These are phyloP conservation scores for Ajuga reptans DNA, from an alignment of 305 asterid species.

Conservation along the genomic window DNA sequence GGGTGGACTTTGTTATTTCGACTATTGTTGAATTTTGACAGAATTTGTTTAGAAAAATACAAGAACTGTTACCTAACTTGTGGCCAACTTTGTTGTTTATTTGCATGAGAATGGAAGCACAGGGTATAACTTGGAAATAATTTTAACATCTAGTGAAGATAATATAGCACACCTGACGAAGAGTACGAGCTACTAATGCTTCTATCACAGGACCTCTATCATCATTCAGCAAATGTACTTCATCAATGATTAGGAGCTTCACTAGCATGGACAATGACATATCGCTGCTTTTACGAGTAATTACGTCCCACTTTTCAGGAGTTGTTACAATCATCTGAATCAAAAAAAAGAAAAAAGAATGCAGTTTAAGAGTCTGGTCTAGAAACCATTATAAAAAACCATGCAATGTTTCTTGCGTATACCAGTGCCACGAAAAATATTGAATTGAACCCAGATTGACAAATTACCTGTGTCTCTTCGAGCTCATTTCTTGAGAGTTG, in stretches of 20 bases:
- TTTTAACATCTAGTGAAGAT: slow-evolving; percentile 17
- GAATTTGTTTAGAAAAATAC: no score
- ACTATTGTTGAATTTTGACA: no score
- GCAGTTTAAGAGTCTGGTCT: neutral
- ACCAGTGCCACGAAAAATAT: slow-evolving; percentile 2
- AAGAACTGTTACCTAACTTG: neutral
- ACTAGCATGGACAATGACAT: slow-evolving; percentile 93
- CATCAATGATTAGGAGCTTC: slow-evolving; percentile 95
- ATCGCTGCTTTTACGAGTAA: slow-evolving; percentile 96
- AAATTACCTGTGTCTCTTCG: slow-evolving; percentile 85
- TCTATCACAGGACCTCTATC: slow-evolving; percentile 96
- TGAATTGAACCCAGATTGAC: slow-evolving; percentile 13
- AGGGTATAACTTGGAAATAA: slow-evolving; percentile 2
- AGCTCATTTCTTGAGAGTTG: slow-evolving; percentile 84
- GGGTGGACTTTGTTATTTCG: no score
- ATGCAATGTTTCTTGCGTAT: neutral
- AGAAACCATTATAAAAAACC: slow-evolving; percentile 20
- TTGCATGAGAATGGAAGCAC: neutral
- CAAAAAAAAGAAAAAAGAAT: slow-evolving; percentile 12
- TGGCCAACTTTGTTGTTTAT: neutral
- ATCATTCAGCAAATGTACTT: slow-evolving; percentile 91
- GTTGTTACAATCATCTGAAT: slow-evolving; percentile 97
- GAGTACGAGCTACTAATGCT: slow-evolving; percentile 96
- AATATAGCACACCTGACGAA: slow-evolving; percentile 68
- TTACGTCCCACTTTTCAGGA: slow-evolving; percentile 99